Conservation (phyloP, 2,329 filamentous ascomycete species). For the Hymenoscyphus linearis region DNA sequence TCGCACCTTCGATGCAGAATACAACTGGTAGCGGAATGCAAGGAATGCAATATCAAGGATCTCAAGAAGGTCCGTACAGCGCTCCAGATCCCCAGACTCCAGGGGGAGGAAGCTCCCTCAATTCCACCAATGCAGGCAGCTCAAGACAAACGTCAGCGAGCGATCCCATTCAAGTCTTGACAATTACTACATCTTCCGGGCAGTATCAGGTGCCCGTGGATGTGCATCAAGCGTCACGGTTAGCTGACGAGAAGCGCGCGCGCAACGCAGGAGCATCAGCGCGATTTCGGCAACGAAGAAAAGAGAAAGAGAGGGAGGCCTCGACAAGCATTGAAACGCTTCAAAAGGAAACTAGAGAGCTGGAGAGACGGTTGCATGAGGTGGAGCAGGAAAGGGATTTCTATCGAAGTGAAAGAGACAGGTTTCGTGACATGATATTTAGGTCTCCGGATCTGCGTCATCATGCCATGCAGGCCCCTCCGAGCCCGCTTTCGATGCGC, state of each 20-base stretch:
- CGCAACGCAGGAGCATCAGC: slow-evolving; percentile 83
- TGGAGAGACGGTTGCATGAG: slow-evolving; percentile 48
- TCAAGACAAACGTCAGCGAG: slow-evolving; percentile 31
- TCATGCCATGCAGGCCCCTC: slow-evolving; percentile 45
- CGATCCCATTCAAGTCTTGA: slow-evolving; percentile 32
- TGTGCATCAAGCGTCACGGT: slow-evolving; percentile 73
- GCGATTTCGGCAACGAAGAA: slow-evolving; percentile 73
- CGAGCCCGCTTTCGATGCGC: slow-evolving; percentile 40
- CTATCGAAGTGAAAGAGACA: slow-evolving; percentile 68
- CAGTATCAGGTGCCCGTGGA: slow-evolving; percentile 65
- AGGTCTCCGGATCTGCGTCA: slow-evolving; percentile 53
- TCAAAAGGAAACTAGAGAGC: slow-evolving; percentile 65
- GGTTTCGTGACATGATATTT: slow-evolving; percentile 60
- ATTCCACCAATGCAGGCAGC: slow-evolving; percentile 27
- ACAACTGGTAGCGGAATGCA: slow-evolving; percentile 19
- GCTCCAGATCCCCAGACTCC: slow-evolving; percentile 26
- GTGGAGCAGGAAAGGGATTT: slow-evolving; percentile 62
- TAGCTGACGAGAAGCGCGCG: slow-evolving; percentile 79
- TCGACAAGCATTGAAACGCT: slow-evolving; percentile 63
- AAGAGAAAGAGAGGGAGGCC: slow-evolving; percentile 74
- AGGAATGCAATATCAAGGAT: slow-evolving; percentile 28
- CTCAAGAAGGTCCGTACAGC: slow-evolving; percentile 33
- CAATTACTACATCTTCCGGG: slow-evolving; percentile 44
- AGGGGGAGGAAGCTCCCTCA: slow-evolving; percentile 22
- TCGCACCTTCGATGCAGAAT: slow-evolving; percentile 25